Evolutionary conservation across 2,329 filamentous ascomycete species (phyloP).

Genomic region (Trichoderma sp.): DNA sequence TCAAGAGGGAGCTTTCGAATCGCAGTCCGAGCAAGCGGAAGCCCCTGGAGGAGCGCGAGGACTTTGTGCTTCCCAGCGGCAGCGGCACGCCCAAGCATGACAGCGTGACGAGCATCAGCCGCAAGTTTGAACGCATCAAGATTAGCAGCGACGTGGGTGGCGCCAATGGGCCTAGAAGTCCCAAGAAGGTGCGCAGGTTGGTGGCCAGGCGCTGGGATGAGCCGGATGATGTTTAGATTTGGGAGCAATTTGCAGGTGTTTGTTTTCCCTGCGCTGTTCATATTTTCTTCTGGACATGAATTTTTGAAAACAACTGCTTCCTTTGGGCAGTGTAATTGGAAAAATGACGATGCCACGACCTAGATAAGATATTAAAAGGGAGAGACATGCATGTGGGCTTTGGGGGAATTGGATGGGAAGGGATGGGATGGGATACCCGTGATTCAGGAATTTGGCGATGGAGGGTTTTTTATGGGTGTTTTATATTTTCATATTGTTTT

Average conservation of each 20-base stretch:
- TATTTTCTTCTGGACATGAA: background rate
- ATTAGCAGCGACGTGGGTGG: conserved; percentile 44
- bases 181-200: conserved; percentile 57
- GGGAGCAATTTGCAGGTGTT: background rate
- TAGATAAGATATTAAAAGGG: background rate
- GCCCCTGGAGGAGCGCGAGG: conserved; percentile 57
- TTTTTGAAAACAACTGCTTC: background rate
- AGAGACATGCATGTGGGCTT: background rate
- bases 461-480: background rate
- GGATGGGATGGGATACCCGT: conserved; percentile 14
- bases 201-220: conserved; percentile 52
- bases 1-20: conserved; percentile 65
- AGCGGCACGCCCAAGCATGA: conserved; percentile 14
- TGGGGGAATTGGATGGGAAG: background rate
- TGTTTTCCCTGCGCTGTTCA: background rate
- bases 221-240: background rate
- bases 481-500: background rate
- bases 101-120: conserved; percentile 42
- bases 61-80: conserved; percentile 35
- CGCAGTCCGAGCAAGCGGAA: conserved; percentile 64
- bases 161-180: conserved; percentile 43
- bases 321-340: background rate
- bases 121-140: conserved; percentile 53
- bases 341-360: conserved; percentile 1
- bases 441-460: conserved; percentile 9